Evolutionary conservation across 73 alveolate species (phyloP), one percentile per base, ranked within the genome.

Genomic region (Paramecium tetraurelia): DNA sequence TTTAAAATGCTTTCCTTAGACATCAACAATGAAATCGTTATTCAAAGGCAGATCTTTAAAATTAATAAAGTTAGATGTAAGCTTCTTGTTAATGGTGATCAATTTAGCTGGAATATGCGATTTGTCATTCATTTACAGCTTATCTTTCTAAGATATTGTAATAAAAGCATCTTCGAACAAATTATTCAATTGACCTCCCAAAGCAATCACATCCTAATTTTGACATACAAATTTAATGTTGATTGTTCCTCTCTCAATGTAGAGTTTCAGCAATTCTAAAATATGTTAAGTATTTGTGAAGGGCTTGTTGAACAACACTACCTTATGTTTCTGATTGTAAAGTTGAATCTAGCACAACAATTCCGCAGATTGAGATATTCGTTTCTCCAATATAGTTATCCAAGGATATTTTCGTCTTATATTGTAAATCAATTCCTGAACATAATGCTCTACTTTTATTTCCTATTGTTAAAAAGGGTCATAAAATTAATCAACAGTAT

Each of bases 351-450:
- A 48, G 18, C 90, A 80, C 5, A 11, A 18, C 4, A 24, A 35
- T 48, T 80, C 70, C 43, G 41, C 29, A 29, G 86, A 72, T 80
- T 80, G 10, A 11, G 76, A 44, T n/a, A 80, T 80, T 40, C 75
- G 27, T 48, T 80, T 80, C 16, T 80, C 90, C 76, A 80, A 22
- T 20, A 80, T n/a, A 3, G 72, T 80, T n/a, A 80, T 80, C 75
- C 76, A 80, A 8, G 90, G 90, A 48, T 80, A 80, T 80, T 80
- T 80, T 80, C 90, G 9, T 80, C 90, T 80, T 22, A 80, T 7
- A 44, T 80, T 80, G 33, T 80, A 80, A 41, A 80, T 80, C 20
- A 80, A 80, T 80, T 80, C 90, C 27, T 80, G 24, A 44, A 80
- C 75, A 41, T 48, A 44, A 41, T 80, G 46, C 31, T 80, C 90